A percentile compares a stretch with the other conserved stretches of the same genome.
These are phyloP conservation scores for Umbelopsis vinacea DNA, from an alignment of 192 early-diverging fungal species.

Conservation along the genomic window DNA sequence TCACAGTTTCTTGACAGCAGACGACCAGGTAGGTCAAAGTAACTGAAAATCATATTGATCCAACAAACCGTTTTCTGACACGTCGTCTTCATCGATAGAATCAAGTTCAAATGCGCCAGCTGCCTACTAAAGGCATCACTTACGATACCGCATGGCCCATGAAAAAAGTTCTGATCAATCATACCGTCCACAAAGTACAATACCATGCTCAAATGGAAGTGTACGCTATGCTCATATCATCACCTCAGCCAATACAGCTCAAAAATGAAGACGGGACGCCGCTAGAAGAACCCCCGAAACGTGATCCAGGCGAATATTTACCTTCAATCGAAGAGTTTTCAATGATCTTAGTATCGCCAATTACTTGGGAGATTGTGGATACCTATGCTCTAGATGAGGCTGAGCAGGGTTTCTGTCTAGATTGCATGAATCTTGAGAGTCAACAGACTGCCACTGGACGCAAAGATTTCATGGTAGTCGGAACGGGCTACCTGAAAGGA, in stretches of 20 bases:
- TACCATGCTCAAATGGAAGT: conserved; percentile 86
- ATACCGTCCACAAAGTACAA: conserved; percentile 74
- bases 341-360: conserved; percentile 89
- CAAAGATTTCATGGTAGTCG: conserved; percentile 86
- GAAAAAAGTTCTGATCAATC: conserved; percentile 67
- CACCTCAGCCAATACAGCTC: conserved; percentile 65
- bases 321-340: conserved; percentile 68
- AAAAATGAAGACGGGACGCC: conserved; percentile 70
- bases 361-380: conserved; percentile 95
- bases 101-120: conserved; percentile 61
- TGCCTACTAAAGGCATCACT: conserved; percentile 65
- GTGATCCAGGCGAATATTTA: conserved; percentile 48
- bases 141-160: conserved; percentile 80
- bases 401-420: conserved; percentile 82
- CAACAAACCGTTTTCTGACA: neutral
- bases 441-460: conserved; percentile 84
- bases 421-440: conserved; percentile 80
- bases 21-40: conserved; percentile 55
- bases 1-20: conserved; percentile 78
- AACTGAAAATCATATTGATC: neutral
- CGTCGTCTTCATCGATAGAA: conserved; percentile 49
- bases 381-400: conserved; percentile 71
- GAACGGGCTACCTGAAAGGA: conserved; percentile 84
- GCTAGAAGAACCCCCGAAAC: conserved; percentile 10
- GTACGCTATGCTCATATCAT: conserved; percentile 78